Base-by-base conservation (phyloP, 768 basidiomycete genomes). In the Chiua virens region DNA sequence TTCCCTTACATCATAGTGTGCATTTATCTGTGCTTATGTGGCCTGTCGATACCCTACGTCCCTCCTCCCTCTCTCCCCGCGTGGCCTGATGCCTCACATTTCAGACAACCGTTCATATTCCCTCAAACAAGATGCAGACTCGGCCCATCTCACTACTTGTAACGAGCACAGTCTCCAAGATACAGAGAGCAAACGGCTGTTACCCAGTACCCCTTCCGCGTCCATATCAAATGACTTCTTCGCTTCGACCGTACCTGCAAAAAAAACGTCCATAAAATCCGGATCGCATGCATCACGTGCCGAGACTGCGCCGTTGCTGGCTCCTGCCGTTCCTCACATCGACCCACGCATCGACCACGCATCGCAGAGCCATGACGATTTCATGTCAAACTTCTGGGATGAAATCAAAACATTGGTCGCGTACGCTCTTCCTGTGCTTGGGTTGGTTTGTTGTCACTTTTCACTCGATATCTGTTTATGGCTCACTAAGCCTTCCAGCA, bases 401-500 rank as follows among this genome's bases (percentile, higher is more conserved):
- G 60, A 61, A 20, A 10, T 36, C 9, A 52, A 42, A 37, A 83
- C 83, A 22, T 73, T 91, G 11, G 52, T 76, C 5, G 80, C 75
- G 68, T 92, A 87, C 65, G 79, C 88, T 7, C 62, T 87, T 18
- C 89, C 89, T 11, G 85, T 91, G 34, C 86, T 87, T 60, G 79
- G 82, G 89, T 90, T 56, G 51, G 81, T 75, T 23, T 23, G 30
- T 22, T 23, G 27, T 37, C n/a, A 17, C 2, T 42, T 6, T 45
- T 38, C 21, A 3, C 13, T 36, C 15, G 3, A 13, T 8, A 3
- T 39, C 37, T 35, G 5, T 25, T 15, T 18, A 36, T 23, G 35
- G 35, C 59, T n/a, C n/a, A n/a, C n/a, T n/a, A 20, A 55, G 13
- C 1, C 4, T 42, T 3, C 5, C 0, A 62, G 90, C 8, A 86